Base-by-base conservation (phyloP, 2,329 filamentous ascomycete species). In the Aspergillus sp. region DNA sequence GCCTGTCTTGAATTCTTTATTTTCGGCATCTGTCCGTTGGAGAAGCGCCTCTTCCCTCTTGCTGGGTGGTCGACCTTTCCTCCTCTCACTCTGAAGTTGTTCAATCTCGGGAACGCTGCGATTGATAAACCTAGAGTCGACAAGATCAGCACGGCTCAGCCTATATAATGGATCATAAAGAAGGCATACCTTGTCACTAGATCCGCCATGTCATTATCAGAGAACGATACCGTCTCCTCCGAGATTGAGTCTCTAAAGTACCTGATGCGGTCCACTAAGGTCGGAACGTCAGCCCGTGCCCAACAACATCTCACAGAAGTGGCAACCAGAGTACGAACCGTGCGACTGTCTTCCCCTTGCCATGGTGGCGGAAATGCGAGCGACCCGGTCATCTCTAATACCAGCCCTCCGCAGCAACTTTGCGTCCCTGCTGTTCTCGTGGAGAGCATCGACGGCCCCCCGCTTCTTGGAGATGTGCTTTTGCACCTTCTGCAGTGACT, bases 381-480 rank as follows among this genome's bases (percentile, higher is more conserved):
- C 87, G 41, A 99, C 83, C 74, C 91, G 91, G 71, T 95, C 89
- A 72, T 97, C 93, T 77, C 95, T 85, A 66, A 89, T 85, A 64
- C 87, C 86, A 22, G 95, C 95, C 70, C 89, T 86, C 75, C 92
- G 90, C 65, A 98, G 82, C 55, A 92, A 87, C 72, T 90, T 87
- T 3, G 93, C 91, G 81, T 98, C 92, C 68, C 95, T 85, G 63
- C 93, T 97, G 75, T 92, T 92, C 77, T 93, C 90, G 73, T 98
- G 94, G 23, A 98, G 84, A 13, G 89, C 84, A 31, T 89, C 88
- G 51, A 92, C 84, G 45, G 88, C 87, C 22, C 88, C 87, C 68
- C 90, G 88, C 84, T 97, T 97, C 82, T 96, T 97, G 38, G 88
- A 82, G 66, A 98, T 94, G 66, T 92, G 88, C 81, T 98, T 98